Base-by-base conservation (phyloP, 306 rosid genomes). In the Prunus mongolica region DNA sequence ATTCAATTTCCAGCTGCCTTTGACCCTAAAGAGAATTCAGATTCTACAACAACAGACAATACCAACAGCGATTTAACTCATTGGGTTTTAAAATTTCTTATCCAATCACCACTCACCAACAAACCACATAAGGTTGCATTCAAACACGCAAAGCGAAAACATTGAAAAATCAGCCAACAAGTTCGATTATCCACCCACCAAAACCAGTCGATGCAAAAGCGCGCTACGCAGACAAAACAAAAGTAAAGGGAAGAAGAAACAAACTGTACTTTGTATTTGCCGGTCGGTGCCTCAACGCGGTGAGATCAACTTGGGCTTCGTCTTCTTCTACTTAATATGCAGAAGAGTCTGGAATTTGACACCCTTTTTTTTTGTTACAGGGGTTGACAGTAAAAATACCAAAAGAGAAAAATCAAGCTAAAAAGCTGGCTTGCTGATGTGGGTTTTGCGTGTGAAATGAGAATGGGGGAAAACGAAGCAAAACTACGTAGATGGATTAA, bases 221-320 rank as follows among this genome's bases (percentile, higher is more conserved):
- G 16, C 28, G 6, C 52, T 9, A 30, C 12, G 18, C 56, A 14
- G 47, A 27, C 55, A 44, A 65, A 12, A 18, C 14, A 3, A n/a
- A 25, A 14, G 50, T 67, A 54, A 76, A 76, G 61, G 68, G 65
- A 52, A 56, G 61, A 82, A 61, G 80, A 73, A 76, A 69, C 65
- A 30, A 55, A 75, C 73, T 63, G 50, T 71, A 15, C 16, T 51
- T 22, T n/a, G 41, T 28, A 15, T 45, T 5, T 73, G 76, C 67
- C 69, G 61, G 85, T 65, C 65, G 78, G 12, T 62, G 15, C 45
- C 64, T 65, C 89, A 68, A 83, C 51, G 84, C 66, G 72, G 68
- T 41, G 69, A 54, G 54, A 30, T 68, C 22, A 77, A 65, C 6
- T 56, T 41, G 52, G 20, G 45, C 32, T 30, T 51, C 63, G 79